Evolutionary conservation across 345 rosid genomes (phyloP), one percentile per base, ranked within the genome.

Genomic region (Arabis hirsuta): DNA sequence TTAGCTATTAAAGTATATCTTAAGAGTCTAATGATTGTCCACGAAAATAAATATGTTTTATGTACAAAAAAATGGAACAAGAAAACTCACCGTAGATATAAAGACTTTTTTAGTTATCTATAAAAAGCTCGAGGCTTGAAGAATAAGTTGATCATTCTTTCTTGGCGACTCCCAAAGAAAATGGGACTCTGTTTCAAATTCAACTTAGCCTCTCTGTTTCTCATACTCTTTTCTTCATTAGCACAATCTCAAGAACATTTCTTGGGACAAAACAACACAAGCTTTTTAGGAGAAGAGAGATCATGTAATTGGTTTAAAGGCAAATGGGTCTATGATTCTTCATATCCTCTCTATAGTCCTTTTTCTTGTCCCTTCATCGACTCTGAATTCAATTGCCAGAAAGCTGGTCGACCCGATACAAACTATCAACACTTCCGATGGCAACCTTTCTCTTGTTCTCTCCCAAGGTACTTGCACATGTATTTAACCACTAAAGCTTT

Each of bases 301-400:
- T 53, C 62, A 55, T 90, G 96, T 39, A 76, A 90, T 73, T 26
- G 81, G 73, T 85, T 81, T 51, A 64, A 80, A 74, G 98, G 97
- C 22, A 87, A 80, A 57, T 93, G 98, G 97, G 84, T 85, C 1
- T 72, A 74, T 74, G 97, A 93, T 71, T 2, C 69, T 48, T 83
- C 90, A 48, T 87, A 83, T 69, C 97, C 96, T 53, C 86, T 85
- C 47, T 93, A 88, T 50, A 63, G 83, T 64, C 75, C 98, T n/a
- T 68, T 84, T 0, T 46, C 78, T 6, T 93, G 98, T 57, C 92
- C 94, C 2, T 83, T 78, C 74, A 82, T 93, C 54, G 82, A 88
- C 45, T 74, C 84, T 56, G 89, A 93, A 20, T 93, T 84, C 65
- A 85, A 93, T 54, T 93, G 98, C 79, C 75, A 79, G 62, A 85